Base-by-base conservation (phyloP, 805 yeast species). In the Saccharomycopsis vini region DNA sequence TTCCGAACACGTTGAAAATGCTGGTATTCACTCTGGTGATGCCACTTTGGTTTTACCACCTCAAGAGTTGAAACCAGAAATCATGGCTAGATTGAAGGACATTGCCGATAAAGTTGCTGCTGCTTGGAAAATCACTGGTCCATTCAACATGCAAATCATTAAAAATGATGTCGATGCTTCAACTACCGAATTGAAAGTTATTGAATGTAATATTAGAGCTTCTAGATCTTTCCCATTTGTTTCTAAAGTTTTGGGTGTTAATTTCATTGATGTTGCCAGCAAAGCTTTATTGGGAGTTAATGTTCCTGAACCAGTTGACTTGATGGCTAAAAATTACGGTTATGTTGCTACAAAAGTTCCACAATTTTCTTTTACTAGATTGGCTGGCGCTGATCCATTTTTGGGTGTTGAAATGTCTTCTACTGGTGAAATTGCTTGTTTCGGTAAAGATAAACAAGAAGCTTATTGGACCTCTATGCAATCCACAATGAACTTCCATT, bases 391-490 rank as follows among this genome's bases (percentile, higher is more conserved):
- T 40, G 99, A 92, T 65, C 99, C 99, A 52, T 89, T 85, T 74
- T 73, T 92, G 60, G 98, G 98, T 52, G 98, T 92, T 54, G 99
- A 92, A 70, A 92, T 92, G 99, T 81, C 97, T 5, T 89, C 97
- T 10, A 92, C 99, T 42, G 99, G 99, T 65, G 99, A 92, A 69
- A 84, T 92, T 61, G 98, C 98, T 24, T 85, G 96, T 62, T 92
- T 92, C 61, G 99, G 99, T 56, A 71, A 71, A 50, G 81, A 86
- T 63, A 63, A 82, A 50, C 56, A 73, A 45, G 97, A 92, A 66
- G 95, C 97, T 29, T 92, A 92, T 75, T 92, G 97, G 97, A 82
- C 97, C 36, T 81, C 97, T 13, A 78, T 90, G 56, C 97, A 92
- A 72, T 76, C 95, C 40, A 88, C 95, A 33, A 92, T 89, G 97